Base-by-base conservation (phyloP, 2,329 filamentous ascomycete species). In the Sporothrix luriei region DNA sequence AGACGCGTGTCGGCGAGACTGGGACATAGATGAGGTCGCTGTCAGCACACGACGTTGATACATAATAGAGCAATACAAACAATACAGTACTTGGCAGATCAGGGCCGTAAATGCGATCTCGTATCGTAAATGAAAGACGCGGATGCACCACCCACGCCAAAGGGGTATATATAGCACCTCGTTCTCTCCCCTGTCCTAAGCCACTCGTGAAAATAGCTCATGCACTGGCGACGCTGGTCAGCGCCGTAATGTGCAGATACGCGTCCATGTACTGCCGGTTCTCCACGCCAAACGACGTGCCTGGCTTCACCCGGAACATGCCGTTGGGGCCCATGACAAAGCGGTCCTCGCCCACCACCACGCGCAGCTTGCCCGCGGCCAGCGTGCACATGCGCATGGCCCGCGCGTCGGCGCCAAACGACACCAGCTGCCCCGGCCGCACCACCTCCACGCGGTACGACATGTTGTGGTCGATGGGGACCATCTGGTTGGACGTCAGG, bases 241-340 rank as follows among this genome's bases (percentile, higher is more conserved):
- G 19, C 4, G 49, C 43, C 16, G 70, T 69, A 9, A 78, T 73
- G 48, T 84, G 81, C 52, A 85, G 71, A 21, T 79, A 77, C 0
- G 81, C 79, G 69, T 84, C 81, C 3, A 79, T 54, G 70, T 85
- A 85, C 0, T 81, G 74, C 43, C 77, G 75, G 71, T 86, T 86
- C 69, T 79, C 76, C 4, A 81, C 78, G 21, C 74, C 76, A 72
- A 81, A 83, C 1, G 68, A 68, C 66, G 75, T 76, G 0, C 81
- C 80, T 0, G 81, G 78, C 26, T 75, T 76, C 49, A 85, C 76
- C 64, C 78, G 77, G 71, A 85, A 82, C 73, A 82, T 76, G 33
- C 84, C 82, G 66, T 82, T 78, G 0, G 78, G 77, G 0, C 84
- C 84, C 3, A 85, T 74, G 0, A 75, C 72, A 52, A 84, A 81